Percentiles rank a stretch among this genome's conserved stretches.
Evolutionary conservation across 495 filamentous ascomycete species (phyloP).

Genomic region (Neurospora sp.): DNA sequence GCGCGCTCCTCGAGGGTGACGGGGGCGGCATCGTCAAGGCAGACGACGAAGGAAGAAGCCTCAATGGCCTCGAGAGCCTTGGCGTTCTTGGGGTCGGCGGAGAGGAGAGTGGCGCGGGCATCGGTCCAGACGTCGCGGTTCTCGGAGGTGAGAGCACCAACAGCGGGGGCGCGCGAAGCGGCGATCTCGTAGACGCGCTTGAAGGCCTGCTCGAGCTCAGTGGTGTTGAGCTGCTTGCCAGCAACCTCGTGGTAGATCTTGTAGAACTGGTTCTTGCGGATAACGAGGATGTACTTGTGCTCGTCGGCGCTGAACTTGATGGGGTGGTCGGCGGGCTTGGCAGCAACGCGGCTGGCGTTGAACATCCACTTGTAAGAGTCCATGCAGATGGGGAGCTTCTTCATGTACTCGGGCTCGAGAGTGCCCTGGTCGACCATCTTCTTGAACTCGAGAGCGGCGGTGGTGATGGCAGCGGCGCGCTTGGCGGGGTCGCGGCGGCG

Average conservation of each 20-base stretch:
- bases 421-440: constrained; percentile 72
- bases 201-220: constrained; percentile 85
- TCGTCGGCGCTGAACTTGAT: constrained; percentile 66
- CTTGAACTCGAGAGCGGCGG: constrained; percentile 85
- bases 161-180: constrained; percentile 51
- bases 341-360: constrained; percentile 83
- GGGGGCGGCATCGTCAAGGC: constrained; percentile 85
- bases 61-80: constrained; percentile 71
- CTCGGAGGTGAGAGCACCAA: constrained; percentile 81
- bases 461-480: constrained; percentile 83
- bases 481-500: constrained; percentile 78
- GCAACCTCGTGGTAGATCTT: constrained; percentile 68
- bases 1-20: constrained; percentile 94
- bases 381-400: constrained; percentile 91
- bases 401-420: constrained; percentile 97
- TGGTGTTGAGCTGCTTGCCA: constrained; percentile 72
- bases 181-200: constrained; percentile 71
- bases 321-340: constrained; percentile 68
- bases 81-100: constrained; percentile 65
- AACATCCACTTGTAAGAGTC: constrained; percentile 99
- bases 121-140: constrained; percentile 92
- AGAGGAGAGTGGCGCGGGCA: constrained; percentile 65
- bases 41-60: constrained; percentile 83
- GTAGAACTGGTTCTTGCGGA: constrained; percentile 95
- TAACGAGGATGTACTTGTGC: constrained; percentile 76